A percentile compares a stretch with the other conserved stretches of the same genome.
Evolutionary conservation across 1,284 basidiomycete genomes (phyloP).

Genomic region (Rhodotorula sp.): DNA sequence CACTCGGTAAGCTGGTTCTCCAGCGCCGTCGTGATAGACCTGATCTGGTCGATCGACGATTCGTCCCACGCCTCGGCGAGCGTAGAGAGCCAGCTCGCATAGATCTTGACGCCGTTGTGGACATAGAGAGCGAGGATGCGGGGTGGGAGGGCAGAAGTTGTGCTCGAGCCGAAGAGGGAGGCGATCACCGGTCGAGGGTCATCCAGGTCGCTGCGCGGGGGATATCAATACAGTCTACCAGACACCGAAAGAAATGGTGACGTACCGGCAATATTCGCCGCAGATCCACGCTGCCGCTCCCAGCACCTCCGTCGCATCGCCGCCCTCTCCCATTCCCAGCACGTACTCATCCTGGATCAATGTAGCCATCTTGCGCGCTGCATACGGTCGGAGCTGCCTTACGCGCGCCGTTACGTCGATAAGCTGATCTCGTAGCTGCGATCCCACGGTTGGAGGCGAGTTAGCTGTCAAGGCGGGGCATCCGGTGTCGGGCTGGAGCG

Average conservation of each 20-base stretch:
- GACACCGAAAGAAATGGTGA: background rate
- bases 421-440: conserved; percentile 56
- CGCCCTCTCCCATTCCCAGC: conserved; percentile 54
- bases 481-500: conserved; percentile 23
- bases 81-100: conserved; percentile 76
- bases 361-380: conserved; percentile 75
- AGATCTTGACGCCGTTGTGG: conserved; percentile 80
- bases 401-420: conserved; percentile 86
- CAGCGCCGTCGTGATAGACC: conserved; percentile 33
- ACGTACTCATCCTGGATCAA: conserved; percentile 75
- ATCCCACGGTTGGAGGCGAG: conserved; percentile 11
- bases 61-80: conserved; percentile 73
- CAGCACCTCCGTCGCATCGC: conserved; percentile 68
- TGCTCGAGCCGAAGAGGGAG: conserved; percentile 62
- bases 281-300: conserved; percentile 94
- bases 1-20: conserved; percentile 32
- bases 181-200: conserved; percentile 46
- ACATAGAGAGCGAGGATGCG: conserved; percentile 72
- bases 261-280: conserved; percentile 83
- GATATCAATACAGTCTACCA: accelerated
- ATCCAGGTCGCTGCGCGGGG: conserved; percentile 42
- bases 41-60: conserved; percentile 52
- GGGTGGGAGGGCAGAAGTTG: conserved; percentile 58
- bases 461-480: background rate
- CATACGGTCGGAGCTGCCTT: conserved; percentile 68